These are phyloP conservation scores for Fusarium hostae DNA, from an alignment of 2,329 filamentous ascomycete species.

Conservation along the genomic window DNA sequence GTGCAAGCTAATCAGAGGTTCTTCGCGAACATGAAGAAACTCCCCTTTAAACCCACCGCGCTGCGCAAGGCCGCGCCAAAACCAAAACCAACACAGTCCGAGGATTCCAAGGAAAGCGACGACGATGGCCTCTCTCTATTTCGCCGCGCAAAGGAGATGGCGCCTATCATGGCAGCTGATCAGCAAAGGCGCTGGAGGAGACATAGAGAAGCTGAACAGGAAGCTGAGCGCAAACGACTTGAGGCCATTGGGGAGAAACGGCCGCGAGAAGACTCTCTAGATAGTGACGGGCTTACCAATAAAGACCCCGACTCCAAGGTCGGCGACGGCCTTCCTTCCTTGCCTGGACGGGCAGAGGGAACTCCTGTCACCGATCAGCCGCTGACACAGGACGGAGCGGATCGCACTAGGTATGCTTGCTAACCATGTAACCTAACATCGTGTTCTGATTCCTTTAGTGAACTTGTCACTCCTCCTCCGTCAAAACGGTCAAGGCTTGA, in stretches of 20 bases:
- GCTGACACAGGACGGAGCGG: slow-evolving; percentile 15
- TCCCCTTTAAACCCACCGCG: slow-evolving; percentile 63
- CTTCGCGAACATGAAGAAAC: slow-evolving; percentile 50
- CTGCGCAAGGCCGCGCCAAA: slow-evolving; percentile 50
- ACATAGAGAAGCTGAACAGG: slow-evolving; percentile 38
- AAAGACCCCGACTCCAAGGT: background rate
- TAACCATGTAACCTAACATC: background rate
- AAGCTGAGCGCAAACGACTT: slow-evolving; percentile 30
- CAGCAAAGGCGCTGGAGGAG: slow-evolving; percentile 47
- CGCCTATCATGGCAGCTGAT: slow-evolving; percentile 57
- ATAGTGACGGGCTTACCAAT: slow-evolving; percentile 1
- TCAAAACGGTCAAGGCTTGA: slow-evolving; percentile 52
- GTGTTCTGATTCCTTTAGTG: slow-evolving; percentile 41
- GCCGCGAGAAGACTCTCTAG: slow-evolving; percentile 31
- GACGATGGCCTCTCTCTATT: slow-evolving; percentile 60
- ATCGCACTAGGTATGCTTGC: slow-evolving; percentile 38
- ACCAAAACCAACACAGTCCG: slow-evolving; percentile 39
- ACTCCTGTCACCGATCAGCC: slow-evolving; percentile 23
- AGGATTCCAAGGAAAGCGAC: slow-evolving; percentile 37
- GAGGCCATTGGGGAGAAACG: slow-evolving; percentile 36
- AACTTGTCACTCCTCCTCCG: slow-evolving; percentile 51
- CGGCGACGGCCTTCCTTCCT: background rate
- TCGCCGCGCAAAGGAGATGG: slow-evolving; percentile 61
- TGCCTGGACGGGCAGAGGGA: background rate
- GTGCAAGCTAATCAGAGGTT: slow-evolving; percentile 18